Evolutionary conservation across 495 filamentous ascomycete species (phyloP).

Genomic region (Trichoderma gamsii): DNA sequence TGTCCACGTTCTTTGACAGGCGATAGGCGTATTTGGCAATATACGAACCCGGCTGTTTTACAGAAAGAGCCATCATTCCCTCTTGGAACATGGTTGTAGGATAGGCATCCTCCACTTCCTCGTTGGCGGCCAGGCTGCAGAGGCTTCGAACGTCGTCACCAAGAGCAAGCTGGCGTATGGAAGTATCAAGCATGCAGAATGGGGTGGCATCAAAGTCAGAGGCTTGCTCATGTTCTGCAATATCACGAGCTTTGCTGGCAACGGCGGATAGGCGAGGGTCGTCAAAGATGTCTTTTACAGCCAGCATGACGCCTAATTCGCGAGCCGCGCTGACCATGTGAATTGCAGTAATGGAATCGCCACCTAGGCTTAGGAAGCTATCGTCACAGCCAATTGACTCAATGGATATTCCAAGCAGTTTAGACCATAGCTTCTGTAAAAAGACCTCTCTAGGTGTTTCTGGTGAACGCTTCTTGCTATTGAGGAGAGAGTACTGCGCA

Average conservation of each 20-base stretch:
- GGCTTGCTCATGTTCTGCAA: not conserved
- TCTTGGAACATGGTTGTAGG: slow-evolving; percentile 58
- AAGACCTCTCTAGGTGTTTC: slow-evolving; percentile 16
- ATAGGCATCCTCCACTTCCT: slow-evolving; percentile 43
- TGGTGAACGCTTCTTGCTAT: slow-evolving; percentile 9
- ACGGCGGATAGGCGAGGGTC: slow-evolving; percentile 28
- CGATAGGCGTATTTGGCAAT: slow-evolving; percentile 33
- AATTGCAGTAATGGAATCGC: slow-evolving; percentile 15
- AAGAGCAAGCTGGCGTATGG: not conserved
- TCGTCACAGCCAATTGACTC: slow-evolving; percentile 39
- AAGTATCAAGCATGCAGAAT: slow-evolving; percentile 20
- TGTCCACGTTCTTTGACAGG: slow-evolving; percentile 19
- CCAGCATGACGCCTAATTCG: not conserved
- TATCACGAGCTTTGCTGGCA: not conserved
- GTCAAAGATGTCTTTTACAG: slow-evolving; percentile 29
- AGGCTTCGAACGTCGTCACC: not conserved
- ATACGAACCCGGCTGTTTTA: slow-evolving; percentile 33
- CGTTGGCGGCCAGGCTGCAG: not conserved
- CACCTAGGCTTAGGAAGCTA: slow-evolving; percentile 46
- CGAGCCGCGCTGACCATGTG: slow-evolving; percentile 1
- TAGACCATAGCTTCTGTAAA: slow-evolving; percentile 10
- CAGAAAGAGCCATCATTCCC: slow-evolving; percentile 25
- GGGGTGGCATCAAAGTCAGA: not conserved
- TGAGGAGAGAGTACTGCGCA: not conserved
- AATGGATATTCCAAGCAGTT: not conserved